phyloP scores from a whole-genome alignment of 768 basidiomycete species.

The Tulasnella sp. region DNA sequence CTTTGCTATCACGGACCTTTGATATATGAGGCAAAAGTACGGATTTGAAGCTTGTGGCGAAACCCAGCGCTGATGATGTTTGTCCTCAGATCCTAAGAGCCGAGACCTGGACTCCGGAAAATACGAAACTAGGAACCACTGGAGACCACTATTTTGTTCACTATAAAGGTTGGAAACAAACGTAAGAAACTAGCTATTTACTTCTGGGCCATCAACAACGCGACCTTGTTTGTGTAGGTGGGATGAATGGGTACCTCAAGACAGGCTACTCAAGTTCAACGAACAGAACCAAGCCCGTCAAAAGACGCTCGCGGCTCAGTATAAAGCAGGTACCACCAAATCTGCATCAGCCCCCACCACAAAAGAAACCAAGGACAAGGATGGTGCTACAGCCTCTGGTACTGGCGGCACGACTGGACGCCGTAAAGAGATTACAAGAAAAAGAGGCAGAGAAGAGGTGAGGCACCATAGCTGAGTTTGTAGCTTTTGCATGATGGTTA shows the following conservation, averaged over 20 bases:
- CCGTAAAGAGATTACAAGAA: constrained; percentile 57
- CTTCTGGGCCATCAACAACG: not conserved
- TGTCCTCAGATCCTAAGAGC: constrained; percentile 47
- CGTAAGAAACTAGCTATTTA: constrained; percentile 37
- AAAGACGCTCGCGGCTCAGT: constrained; percentile 42
- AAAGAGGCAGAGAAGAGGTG: constrained; percentile 64
- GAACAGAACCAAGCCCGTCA: constrained; percentile 69
- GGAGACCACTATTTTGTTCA: constrained; percentile 91
- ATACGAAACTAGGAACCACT: constrained; percentile 41
- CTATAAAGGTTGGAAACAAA: constrained; percentile 99
- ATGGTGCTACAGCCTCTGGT: constrained; percentile 21
- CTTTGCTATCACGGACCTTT: constrained; percentile 92
- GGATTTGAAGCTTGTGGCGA: constrained; percentile 3
- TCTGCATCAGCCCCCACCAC: constrained; percentile 10
- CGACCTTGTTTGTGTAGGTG: constrained; percentile 40
- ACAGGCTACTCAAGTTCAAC: constrained; percentile 70
- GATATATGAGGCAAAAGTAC: constrained; percentile 82
- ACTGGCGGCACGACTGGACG: constrained; percentile 23
- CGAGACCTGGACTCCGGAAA: constrained; percentile 51
- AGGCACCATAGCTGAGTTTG: constrained; percentile 20
- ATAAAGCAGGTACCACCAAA: constrained; percentile 18
- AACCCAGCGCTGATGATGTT: not conserved
- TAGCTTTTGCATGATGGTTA: not conserved
- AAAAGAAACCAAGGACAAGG: constrained; percentile 26
- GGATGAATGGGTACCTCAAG: constrained; percentile 91